Evolutionary conservation across 148 eudicot genomes (phyloP), one percentile per base, ranked within the genome.

Genomic region (Selenicereus undatus): DNA sequence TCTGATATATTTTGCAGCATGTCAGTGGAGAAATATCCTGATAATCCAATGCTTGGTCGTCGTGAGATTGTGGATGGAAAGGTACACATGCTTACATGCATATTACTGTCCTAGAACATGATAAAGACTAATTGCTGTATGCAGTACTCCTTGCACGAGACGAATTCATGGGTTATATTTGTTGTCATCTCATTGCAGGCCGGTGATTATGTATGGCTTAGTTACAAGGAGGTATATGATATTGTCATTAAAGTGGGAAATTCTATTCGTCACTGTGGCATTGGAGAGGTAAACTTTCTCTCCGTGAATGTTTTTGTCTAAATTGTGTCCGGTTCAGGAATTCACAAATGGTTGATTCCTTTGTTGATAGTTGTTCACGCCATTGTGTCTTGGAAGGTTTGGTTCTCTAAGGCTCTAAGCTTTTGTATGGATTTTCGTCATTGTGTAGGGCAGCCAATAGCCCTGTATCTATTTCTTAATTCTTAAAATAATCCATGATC

Each of bases 191-290:
- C 64, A 68, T 85, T 91, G 82, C 90, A 97, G 99, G 88, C 90
- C 76, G 98, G 97, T 45, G 87, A 90, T 74, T 97, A 94, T 81
- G 84, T 80, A 54, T 97, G 99, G 99, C 81, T 78, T 80, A 92
- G 90, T 73, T 97, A 97, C 90, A 94, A 91, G 90, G 85, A 92
- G 86, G 99, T 92, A 20, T 88, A 90, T 83, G 94, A 97, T 78
- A 56, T 74, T 39, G 99, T 97, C 64, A 70, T 92, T 0, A 90
- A 91, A 88, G 87, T 91, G 77, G 99, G 99, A 26, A 97, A 92
- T 80, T 83, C 98, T 81, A 91, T 97, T 73, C 99, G 98, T 74
- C 89, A 87, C 74, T 87, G 88, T 82, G 99, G 97, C 69, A 76
- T 97, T 78, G 90, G 84, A 43, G 82, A 88, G 88, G 99, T 97